A percentile compares a stretch with the other conserved stretches of the same genome.
Conservation (phyloP, 2,329 filamentous ascomycete genomes). For the Podosphaera leucotricha region DNA sequence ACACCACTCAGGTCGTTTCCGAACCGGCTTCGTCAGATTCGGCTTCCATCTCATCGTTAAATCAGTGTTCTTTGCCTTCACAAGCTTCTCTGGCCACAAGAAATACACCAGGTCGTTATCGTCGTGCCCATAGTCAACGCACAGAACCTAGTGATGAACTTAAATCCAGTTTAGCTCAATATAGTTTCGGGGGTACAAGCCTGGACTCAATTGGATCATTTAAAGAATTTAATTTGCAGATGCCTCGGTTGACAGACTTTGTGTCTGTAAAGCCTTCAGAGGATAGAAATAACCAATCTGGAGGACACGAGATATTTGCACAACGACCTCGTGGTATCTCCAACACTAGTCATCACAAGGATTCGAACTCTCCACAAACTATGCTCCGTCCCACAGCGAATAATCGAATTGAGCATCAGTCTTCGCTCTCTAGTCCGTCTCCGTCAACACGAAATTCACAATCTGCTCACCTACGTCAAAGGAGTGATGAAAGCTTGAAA, state of each 20-base stretch:
- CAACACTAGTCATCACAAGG: slow-evolving; percentile 4
- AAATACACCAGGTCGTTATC: slow-evolving; percentile 61
- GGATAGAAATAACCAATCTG: slow-evolving; percentile 57
- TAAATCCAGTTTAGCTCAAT: background rate
- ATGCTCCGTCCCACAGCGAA: slow-evolving; percentile 13
- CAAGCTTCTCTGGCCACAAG: slow-evolving; percentile 28
- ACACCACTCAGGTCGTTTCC: background rate
- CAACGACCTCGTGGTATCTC: slow-evolving; percentile 22
- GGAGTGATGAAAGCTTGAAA: slow-evolving; percentile 40
- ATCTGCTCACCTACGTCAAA: slow-evolving; percentile 19
- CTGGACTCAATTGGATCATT: slow-evolving; percentile 8
- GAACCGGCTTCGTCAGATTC: background rate
- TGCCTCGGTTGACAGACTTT: slow-evolving; percentile 9
- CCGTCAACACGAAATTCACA: slow-evolving; percentile 9
- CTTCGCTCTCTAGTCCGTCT: slow-evolving; percentile 15
- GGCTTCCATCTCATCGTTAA: background rate
- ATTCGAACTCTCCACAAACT: slow-evolving; percentile 6
- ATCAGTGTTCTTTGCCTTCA: background rate
- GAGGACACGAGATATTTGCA: slow-evolving; percentile 63
- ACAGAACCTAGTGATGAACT: slow-evolving; percentile 15
- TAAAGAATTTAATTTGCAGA: slow-evolving; percentile 9
- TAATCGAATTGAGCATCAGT: slow-evolving; percentile 14
- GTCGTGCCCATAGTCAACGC: slow-evolving; percentile 36
- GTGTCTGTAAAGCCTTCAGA: slow-evolving; percentile 17
- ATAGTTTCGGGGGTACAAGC: slow-evolving; percentile 9